phyloP scores from a whole-genome alignment of 441 rosid species.

The Croton laevigatus region DNA sequence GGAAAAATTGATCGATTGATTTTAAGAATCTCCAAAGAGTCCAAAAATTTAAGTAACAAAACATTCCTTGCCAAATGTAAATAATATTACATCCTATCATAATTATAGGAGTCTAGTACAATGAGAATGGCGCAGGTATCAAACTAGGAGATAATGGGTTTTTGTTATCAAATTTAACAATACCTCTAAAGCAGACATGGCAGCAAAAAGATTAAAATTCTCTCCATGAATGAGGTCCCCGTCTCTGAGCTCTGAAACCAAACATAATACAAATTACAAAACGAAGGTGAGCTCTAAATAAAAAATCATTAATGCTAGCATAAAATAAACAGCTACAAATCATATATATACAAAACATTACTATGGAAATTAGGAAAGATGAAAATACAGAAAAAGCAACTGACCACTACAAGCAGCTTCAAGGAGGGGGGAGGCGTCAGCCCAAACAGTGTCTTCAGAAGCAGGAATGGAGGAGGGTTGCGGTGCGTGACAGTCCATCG shows the following conservation, averaged over 20 bases:
- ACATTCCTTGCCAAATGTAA: background rate
- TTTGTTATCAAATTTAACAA: constrained; percentile 15
- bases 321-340: too few relatives aligned
- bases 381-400: background rate
- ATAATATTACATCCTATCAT: background rate
- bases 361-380: background rate
- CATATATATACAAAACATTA: too few relatives aligned
- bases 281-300: constrained; percentile 8
- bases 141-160: background rate
- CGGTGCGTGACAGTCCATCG: constrained; percentile 39
- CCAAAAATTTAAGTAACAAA: background rate
- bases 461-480: constrained; percentile 51
- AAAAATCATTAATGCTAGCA: background rate
- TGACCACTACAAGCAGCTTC: constrained; percentile 73
- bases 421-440: constrained; percentile 82
- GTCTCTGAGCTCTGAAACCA: constrained; percentile 64
- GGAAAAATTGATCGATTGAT: background rate
- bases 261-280: constrained; percentile 8
- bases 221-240: constrained; percentile 95
- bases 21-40: background rate
- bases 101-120: background rate
- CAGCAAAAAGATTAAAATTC: constrained; percentile 95
- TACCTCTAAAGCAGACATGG: constrained; percentile 99
- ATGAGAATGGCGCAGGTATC: background rate
- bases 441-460: constrained; percentile 73